Base-by-base conservation (phyloP, 2,329 filamentous ascomycete species). In the Sporothrix schenckii region DNA sequence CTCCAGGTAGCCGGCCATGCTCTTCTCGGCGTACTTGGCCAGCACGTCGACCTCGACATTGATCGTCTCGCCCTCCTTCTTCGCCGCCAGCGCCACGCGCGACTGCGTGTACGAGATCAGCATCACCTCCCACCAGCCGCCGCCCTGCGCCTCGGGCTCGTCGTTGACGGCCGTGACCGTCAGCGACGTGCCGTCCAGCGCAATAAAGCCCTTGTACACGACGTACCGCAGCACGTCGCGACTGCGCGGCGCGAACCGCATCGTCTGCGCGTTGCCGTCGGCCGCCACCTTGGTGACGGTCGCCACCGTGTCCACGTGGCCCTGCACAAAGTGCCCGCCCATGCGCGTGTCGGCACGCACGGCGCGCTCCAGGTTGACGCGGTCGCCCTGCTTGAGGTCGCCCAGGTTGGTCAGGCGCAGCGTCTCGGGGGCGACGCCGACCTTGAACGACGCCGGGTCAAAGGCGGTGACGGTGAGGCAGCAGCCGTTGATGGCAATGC, bases 271-370 rank as follows among this genome's bases (percentile, higher is more conserved):
- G 81, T 98, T 97, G 70, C 94, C 93, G 80, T 99, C 95, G 3
- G 90, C 89, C 21, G 86, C 89, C 49, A 91, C 87, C 56, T 87
- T 86, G 52, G 90, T 78, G 72, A 99, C 91, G 56, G 86, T 87
- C 0, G 94, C 95, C 52, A 91, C 89, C 13, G 93, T 94, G 80
- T 99, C 96, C 72, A 99, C 94, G 80, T 99, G 95, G 53, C 95
- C 95, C 82, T 99, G 96, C 44, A 98, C 94, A 77, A 98, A 97
- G 82, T 99, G 95, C 0, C 95, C 95, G 61, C 96, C 95, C 93
- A 99, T 98, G 69, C 95, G 92, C 60, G 94, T 97, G 76, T 91
- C 88, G 4, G 93, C 93, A 21, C 91, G 91, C 69, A 99, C 94
- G 3, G 95, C 94, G 19, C 95, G 90, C 84, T 99, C 95, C 68